phyloP scores from a whole-genome alignment of 176 grass and related monocot genomes.

The Lolium rigidum region DNA sequence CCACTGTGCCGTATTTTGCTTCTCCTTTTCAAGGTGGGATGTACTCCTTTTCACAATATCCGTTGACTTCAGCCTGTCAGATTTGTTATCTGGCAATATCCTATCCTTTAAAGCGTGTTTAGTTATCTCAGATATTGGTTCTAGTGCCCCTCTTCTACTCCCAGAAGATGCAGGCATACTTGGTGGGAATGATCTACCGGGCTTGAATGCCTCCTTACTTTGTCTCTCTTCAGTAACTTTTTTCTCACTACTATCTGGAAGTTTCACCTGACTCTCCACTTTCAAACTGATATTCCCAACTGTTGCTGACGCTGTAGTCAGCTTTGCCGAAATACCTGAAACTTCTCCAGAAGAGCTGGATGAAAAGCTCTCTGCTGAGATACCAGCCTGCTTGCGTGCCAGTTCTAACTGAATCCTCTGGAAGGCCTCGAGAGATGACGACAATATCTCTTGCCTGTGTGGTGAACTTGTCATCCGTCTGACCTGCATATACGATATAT shows the following conservation, averaged over 20 bases:
- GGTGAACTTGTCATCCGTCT: slow-evolving; percentile 96
- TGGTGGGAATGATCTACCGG: slow-evolving; percentile 46
- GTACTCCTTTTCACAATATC: slow-evolving; percentile 54
- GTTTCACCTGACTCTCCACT: slow-evolving; percentile 64
- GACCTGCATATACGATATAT: slow-evolving; percentile 65
- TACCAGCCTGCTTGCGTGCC: slow-evolving; percentile 70
- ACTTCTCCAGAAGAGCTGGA: slow-evolving; percentile 57
- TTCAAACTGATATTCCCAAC: slow-evolving; percentile 68
- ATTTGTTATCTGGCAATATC: slow-evolving; percentile 68
- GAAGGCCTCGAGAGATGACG: slow-evolving; percentile 99
- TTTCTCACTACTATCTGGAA: slow-evolving; percentile 52
- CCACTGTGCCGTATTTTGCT: slow-evolving; percentile 67
- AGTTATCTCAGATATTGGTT: slow-evolving; percentile 74
- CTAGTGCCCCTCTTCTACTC: slow-evolving; percentile 77
- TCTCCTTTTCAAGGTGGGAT: slow-evolving; percentile 65
- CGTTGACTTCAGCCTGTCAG: slow-evolving; percentile 55
- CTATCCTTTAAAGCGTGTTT: slow-evolving; percentile 67
- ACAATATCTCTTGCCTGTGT: slow-evolving; percentile 98
- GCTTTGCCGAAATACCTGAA: slow-evolving; percentile 40
- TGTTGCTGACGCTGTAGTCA: slow-evolving; percentile 58
- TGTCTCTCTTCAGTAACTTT: slow-evolving; percentile 53
- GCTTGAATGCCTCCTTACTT: slow-evolving; percentile 55
- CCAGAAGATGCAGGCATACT: slow-evolving; percentile 51
- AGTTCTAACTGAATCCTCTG: slow-evolving; percentile 91
- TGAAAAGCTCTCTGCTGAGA: slow-evolving; percentile 53